Evolutionary conservation across 306 rosid genomes (phyloP), one percentile per base, ranked within the genome.

Genomic region (Medicago ruthenica): DNA sequence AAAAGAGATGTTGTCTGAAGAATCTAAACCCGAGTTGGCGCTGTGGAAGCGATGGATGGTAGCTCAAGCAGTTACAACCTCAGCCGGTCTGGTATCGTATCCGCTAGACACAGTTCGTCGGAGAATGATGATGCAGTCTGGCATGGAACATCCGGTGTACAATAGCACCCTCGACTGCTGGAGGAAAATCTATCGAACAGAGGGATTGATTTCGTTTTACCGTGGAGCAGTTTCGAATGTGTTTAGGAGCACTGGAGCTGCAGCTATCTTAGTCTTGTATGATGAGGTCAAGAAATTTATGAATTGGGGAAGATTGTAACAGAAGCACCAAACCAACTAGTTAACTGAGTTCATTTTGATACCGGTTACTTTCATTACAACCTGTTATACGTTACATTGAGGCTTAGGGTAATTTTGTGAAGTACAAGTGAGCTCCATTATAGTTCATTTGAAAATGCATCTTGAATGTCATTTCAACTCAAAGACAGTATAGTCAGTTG

Each of bases 81-180:
- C 98, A 1, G 97, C 99, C 1, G 96, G 99, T 57, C 63, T 92
- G 84, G 34, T 92, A 75, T 95, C 98, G 13, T 95, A 95, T 81
- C 98, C 99, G 0, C 67, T 95, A 73, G 98, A 95, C 80, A 95
- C 99, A 0, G 97, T 92, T 75, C 83, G 99, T 8, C 83, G 99
- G 90, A 89, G 99, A 70, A 95, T 95, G 96, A 95, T 95, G 99
- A 95, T 95, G 98, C 99, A 95, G 76, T 95, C 98, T 4, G 99
- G 99, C n/a, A 60, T 82, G 88, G 93, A 90, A 77, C 81, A 50
- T 68, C 88, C 82, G 0, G 82, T 87, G 83, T 95, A 95, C 80
- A 24, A 53, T 6, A 74, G 81, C 86, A 95, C 99, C 21, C 51
- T 88, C 20, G 97, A 92, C 31, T 92, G 99, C 87, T 95, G 97